phyloP scores from a whole-genome alignment of 2,329 filamentous ascomycete species.

The Didymella glomerata region DNA sequence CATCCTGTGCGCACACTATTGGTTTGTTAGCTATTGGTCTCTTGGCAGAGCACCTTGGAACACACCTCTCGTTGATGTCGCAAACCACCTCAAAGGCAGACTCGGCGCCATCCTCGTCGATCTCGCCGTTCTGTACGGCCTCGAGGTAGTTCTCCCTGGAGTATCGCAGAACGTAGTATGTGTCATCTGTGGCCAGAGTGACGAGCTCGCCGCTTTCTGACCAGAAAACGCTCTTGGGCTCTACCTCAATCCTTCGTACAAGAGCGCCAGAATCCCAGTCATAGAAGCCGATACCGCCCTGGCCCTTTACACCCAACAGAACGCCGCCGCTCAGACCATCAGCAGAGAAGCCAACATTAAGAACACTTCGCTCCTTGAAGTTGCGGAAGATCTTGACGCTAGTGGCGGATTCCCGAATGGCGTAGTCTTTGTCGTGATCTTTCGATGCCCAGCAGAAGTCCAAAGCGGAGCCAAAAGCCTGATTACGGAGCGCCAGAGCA shows the following conservation, averaged over 20 bases:
- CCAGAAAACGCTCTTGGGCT: conserved; percentile 84
- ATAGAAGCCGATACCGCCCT: conserved; percentile 93
- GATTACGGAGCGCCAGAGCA: conserved; percentile 94
- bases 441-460: conserved; percentile 98
- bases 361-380: conserved; percentile 91
- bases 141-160: conserved; percentile 88
- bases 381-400: conserved; percentile 98
- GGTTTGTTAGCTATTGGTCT: conserved; percentile 18
- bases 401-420: conserved; percentile 91
- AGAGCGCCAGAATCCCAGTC: conserved; percentile 93
- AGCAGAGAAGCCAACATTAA: conserved; percentile 95
- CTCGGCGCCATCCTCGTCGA: conserved; percentile 92
- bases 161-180: conserved; percentile 92
- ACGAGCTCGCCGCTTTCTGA: conserved; percentile 95
- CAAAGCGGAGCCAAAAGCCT: conserved; percentile 92
- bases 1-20: conserved; percentile 85
- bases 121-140: conserved; percentile 80
- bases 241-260: conserved; percentile 88
- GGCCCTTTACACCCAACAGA: conserved; percentile 90
- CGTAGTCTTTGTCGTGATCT: conserved; percentile 98
- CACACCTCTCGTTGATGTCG: conserved; percentile 87
- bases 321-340: conserved; percentile 90
- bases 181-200: conserved; percentile 90
- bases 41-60: conserved; percentile 18
- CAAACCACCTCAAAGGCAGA: conserved; percentile 95